Evolutionary conservation across 2,329 filamentous ascomycete genomes (phyloP), one percentile per base, ranked within the genome.

Genomic region (Apiospora kogelbergensis): DNA sequence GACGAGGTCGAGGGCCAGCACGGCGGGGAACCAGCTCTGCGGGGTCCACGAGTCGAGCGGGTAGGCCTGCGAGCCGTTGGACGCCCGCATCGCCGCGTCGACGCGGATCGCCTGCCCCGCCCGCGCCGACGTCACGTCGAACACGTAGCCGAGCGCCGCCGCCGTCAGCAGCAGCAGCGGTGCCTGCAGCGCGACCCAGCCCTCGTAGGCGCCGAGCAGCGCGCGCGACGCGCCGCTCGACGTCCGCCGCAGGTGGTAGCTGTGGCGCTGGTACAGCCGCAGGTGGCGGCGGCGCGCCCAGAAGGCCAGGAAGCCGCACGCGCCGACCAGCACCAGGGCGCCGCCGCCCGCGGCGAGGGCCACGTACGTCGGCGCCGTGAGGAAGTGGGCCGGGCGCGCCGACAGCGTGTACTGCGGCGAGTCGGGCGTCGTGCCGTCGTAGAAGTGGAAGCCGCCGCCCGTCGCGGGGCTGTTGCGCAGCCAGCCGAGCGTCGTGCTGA

Each of bases 341-440:
- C 78, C 81, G 6, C 79, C 80, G 10, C 78, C 78, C 1, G 84
- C 83, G 15, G 66, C 66, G 46, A 84, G 81, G 67, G 78, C 79
- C 33, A 82, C 81, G 69, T 84, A 77, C 17, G 82, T 81, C 60
- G 82, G 80, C 70, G 82, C 74, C 57, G 80, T 75, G 68, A 84
- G 72, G 17, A 81, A 68, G 48, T 77, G 45, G 3, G 69, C 67
- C 1, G 81, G 80, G 2, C 74, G 68, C 60, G 79, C 79, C 11
- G 72, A 66, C 13, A 83, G 70, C 2, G 67, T 65, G 67, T 78
- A 74, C n/a, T 20, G 15, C 17, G 20, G 30, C 24, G 42, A 40
- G 26, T 66, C 42, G 17, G 65, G 26, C 26, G 72, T 73, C 0
- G 71, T 66, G 37, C 72, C 74, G 41, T 71, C 60, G 45, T 71